Evolutionary conservation across 352 stramenopile species (phyloP).

Genomic region (Globisporangium spinosum): DNA sequence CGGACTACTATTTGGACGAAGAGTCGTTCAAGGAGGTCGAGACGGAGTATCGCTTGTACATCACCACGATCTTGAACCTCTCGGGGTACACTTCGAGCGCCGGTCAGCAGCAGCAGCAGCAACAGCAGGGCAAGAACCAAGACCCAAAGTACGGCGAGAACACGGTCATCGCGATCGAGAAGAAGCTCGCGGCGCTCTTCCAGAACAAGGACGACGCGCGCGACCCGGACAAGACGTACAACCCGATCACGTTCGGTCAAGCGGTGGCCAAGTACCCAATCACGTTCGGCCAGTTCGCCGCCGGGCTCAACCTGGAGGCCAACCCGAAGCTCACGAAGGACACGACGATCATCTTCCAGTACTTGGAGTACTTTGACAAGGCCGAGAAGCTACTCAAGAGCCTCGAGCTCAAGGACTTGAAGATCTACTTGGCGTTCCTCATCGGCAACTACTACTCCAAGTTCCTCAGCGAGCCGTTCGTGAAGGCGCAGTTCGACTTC

Average conservation of each 20-base stretch:
- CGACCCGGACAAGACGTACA: too few species aligned
- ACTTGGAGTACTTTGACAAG: constrained; percentile 44
- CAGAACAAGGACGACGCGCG: too few species aligned
- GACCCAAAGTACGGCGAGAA: constrained; percentile 6
- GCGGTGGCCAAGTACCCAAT: too few species aligned
- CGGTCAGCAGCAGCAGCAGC: constrained; percentile 65
- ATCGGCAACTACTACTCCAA: constrained; percentile 33
- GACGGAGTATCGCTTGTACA: too few species aligned
- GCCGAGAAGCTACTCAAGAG: constrained; percentile 33
- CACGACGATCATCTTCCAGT: constrained; percentile 45
- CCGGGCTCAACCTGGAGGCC: constrained; percentile 40
- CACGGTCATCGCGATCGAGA: constrained; percentile 17
- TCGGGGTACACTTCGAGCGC: too few species aligned
- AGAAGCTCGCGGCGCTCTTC: constrained; percentile 1
- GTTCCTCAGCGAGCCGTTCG: constrained; percentile 55
- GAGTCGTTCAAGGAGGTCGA: too few species aligned
- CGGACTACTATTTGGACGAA: constrained; percentile 51
- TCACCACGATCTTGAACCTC: too few species aligned
- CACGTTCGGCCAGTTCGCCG: constrained; percentile 19
- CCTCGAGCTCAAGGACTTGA: constrained; percentile 15
- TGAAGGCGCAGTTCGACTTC: constrained; percentile 87
- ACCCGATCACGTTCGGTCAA: too few species aligned
- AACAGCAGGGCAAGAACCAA: not conserved
- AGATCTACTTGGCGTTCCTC: constrained; percentile 39
- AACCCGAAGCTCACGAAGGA: constrained; percentile 30